Evolutionary conservation across 805 yeast species (phyloP).

Genomic region (Pichia sporocuriosa): DNA sequence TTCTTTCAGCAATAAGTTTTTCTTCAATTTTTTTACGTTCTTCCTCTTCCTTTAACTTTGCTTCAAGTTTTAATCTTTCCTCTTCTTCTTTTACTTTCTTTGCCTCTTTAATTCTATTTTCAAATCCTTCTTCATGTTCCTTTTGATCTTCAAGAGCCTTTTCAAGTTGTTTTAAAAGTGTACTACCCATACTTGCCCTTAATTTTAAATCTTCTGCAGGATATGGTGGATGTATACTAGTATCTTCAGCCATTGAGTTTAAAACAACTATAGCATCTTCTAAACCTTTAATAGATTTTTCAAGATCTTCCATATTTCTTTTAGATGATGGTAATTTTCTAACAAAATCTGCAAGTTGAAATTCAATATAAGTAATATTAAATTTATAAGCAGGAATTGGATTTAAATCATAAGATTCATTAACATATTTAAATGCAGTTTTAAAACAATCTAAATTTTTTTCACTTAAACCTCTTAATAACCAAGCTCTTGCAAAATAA

Average conservation of each 20-base stretch:
- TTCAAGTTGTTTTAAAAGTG: slow-evolving; percentile 65
- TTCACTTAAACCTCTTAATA: slow-evolving; percentile 64
- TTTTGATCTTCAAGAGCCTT: slow-evolving; percentile 66
- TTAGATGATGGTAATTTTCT: slow-evolving; percentile 53
- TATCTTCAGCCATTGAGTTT: slow-evolving; percentile 48
- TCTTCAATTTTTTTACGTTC: slow-evolving; percentile 40
- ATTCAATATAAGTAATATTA: slow-evolving; percentile 77
- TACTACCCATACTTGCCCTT: slow-evolving; percentile 82
- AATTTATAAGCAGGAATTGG: slow-evolving; percentile 49
- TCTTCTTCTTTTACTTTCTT: slow-evolving; percentile 51
- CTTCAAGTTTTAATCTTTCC: slow-evolving; percentile 39
- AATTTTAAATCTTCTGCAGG: slow-evolving; percentile 74
- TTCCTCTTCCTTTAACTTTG: slow-evolving; percentile 39
- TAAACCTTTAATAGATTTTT: slow-evolving; percentile 48
- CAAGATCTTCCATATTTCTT: slow-evolving; percentile 58
- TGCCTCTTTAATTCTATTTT: slow-evolving; percentile 66
- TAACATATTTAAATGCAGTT: slow-evolving; percentile 56
- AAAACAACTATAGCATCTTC: slow-evolving; percentile 55
- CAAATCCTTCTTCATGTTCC: slow-evolving; percentile 52
- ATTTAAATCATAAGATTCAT: slow-evolving; percentile 43
- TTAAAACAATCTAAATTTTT: slow-evolving; percentile 53
- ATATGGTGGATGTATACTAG: slow-evolving; percentile 57
- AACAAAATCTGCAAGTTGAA: slow-evolving; percentile 79
- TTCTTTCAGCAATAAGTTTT: slow-evolving; percentile 38
- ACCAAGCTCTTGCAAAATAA: slow-evolving; percentile 85